A percentile compares a stretch with the other conserved stretches of the same genome.
These are phyloP conservation scores for Magnolia changhungtana DNA, from an alignment of 164 flowering plant genomes.

Conservation along the genomic window DNA sequence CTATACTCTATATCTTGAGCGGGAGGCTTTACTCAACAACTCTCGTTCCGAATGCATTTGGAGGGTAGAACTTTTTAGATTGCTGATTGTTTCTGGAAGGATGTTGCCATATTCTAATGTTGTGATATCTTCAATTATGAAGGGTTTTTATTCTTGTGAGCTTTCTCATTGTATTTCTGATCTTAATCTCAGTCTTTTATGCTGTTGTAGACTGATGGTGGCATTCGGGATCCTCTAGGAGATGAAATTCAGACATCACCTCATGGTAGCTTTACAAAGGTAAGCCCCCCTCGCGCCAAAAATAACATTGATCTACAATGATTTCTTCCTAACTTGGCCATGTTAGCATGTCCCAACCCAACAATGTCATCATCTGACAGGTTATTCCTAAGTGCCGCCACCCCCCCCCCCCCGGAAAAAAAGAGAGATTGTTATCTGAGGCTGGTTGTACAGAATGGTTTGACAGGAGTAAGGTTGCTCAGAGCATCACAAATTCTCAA, in stretches of 20 bases:
- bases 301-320: too few species aligned
- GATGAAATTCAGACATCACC: constrained; percentile 48
- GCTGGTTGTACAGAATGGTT: too few species aligned
- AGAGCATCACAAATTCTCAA: too few species aligned
- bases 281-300: constrained; percentile 8
- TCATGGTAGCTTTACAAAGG: constrained; percentile 81
- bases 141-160: background rate
- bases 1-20: constrained; percentile 44
- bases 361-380: too few species aligned
- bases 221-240: constrained; percentile 47
- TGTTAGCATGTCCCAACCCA: too few species aligned
- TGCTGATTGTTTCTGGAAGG: background rate
- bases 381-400: too few species aligned
- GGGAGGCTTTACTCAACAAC: constrained; percentile 49
- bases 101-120: background rate
- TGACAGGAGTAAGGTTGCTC: too few species aligned
- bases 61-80: constrained; percentile 42
- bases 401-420: too few species aligned
- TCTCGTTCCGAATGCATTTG: constrained; percentile 46
- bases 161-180: background rate
- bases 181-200: background rate
- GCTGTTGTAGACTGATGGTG: constrained; percentile 57
- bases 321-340: too few species aligned
- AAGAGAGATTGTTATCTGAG: too few species aligned
- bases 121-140: background rate